A percentile compares a stretch with the other conserved stretches of the same genome.
These are phyloP conservation scores for Yamadazyma olivae DNA, from an alignment of 805 yeast genomes.

Conservation along the genomic window DNA sequence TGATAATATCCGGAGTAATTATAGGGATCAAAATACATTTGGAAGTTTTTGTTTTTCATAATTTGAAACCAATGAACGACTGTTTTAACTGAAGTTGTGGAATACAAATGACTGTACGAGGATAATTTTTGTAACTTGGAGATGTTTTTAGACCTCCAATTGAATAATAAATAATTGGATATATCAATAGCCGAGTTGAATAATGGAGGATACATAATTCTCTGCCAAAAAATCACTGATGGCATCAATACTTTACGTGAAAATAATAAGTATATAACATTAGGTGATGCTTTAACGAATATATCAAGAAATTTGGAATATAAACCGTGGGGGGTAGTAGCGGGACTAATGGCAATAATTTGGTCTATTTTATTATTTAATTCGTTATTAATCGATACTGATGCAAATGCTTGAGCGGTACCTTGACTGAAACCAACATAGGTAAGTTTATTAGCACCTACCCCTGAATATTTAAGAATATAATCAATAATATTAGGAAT, in stretches of 20 bases:
- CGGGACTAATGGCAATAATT: slow-evolving; percentile 88
- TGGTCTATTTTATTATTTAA: slow-evolving; percentile 53
- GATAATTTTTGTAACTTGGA: slow-evolving; percentile 67
- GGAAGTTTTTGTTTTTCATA: slow-evolving; percentile 70
- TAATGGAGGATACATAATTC: slow-evolving; percentile 71
- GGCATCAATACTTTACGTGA: slow-evolving; percentile 75
- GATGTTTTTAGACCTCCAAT: slow-evolving; percentile 79
- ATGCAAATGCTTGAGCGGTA: slow-evolving; percentile 88
- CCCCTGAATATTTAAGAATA: slow-evolving; percentile 45
- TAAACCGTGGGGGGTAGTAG: slow-evolving; percentile 86
- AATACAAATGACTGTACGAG: slow-evolving; percentile 84
- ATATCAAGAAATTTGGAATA: slow-evolving; percentile 74
- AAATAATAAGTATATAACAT: slow-evolving; percentile 64
- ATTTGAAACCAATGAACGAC: slow-evolving; percentile 98
- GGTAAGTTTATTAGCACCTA: slow-evolving; percentile 42
- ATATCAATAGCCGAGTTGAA: slow-evolving; percentile 70
- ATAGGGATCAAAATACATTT: slow-evolving; percentile 75
- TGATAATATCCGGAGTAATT: slow-evolving; percentile 20
- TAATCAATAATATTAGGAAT: slow-evolving; percentile 82
- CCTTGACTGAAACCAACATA: slow-evolving; percentile 94
- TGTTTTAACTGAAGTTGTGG: slow-evolving; percentile 86
- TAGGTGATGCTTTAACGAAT: slow-evolving; percentile 73
- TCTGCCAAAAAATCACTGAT: slow-evolving; percentile 77
- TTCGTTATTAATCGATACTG: slow-evolving; percentile 62
- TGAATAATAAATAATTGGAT: slow-evolving; percentile 65